phyloP scores from a whole-genome alignment of 2,329 filamentous ascomycete species.

The Epicoccum sorghinum region DNA sequence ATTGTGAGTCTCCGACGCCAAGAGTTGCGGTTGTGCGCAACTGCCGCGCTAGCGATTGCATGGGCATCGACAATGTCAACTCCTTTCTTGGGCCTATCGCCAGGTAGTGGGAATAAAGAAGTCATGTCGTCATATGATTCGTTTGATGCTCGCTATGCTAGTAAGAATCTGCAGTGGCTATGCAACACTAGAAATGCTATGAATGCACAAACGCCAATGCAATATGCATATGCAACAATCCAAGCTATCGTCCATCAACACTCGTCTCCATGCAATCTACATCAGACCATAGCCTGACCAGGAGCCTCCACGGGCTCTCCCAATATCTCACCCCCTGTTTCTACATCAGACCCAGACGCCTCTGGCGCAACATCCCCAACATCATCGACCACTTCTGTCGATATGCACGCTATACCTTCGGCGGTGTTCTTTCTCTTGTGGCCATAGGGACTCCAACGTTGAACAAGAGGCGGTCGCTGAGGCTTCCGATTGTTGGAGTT shows the following conservation, averaged over 20 bases:
- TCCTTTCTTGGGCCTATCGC: too few relatives aligned
- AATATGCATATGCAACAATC: constrained; percentile 21
- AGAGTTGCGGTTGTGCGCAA: constrained; percentile 18
- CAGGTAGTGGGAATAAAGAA: too few relatives aligned
- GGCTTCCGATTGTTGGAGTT: constrained; percentile 42
- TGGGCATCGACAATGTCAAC: not conserved
- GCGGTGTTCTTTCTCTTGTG: constrained; percentile 34
- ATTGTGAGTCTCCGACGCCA: constrained; percentile 13
- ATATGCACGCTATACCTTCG: constrained; percentile 30
- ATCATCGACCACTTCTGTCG: constrained; percentile 28
- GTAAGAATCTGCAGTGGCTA: not conserved
- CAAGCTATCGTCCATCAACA: not conserved
- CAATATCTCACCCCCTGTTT: not conserved
- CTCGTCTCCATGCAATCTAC: not conserved
- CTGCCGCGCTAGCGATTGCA: constrained; percentile 18
- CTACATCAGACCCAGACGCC: constrained; percentile 7
- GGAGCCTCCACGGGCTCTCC: constrained; percentile 15
- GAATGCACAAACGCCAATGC: constrained; percentile 26
- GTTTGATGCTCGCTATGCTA: not conserved
- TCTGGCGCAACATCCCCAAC: constrained; percentile 12
- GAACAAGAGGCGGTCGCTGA: constrained; percentile 29
- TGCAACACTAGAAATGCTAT: constrained; percentile 17
- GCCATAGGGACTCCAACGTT: constrained; percentile 44
- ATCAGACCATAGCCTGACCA: constrained; percentile 24
- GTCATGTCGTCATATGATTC: too few relatives aligned